These are phyloP conservation scores for Antrodiella citrinella DNA, from an alignment of 768 basidiomycete genomes.

Conservation along the genomic window DNA sequence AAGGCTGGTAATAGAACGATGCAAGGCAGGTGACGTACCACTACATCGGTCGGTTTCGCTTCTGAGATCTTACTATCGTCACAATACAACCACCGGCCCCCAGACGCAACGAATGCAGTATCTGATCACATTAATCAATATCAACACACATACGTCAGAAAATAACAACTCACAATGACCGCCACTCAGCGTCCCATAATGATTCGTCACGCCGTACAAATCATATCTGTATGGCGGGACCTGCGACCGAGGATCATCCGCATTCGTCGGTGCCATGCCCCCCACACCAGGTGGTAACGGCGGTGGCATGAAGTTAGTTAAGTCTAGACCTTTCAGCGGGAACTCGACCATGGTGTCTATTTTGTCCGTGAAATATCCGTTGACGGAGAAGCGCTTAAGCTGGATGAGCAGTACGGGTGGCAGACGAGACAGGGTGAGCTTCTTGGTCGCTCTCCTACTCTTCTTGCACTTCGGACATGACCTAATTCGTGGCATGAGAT, in stretches of 20 bases:
- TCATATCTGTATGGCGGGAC: conserved; percentile 91
- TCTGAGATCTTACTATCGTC: conserved; percentile 84
- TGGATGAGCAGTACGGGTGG: conserved; percentile 91
- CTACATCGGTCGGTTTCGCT: conserved; percentile 72
- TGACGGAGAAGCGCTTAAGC: conserved; percentile 85
- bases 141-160: neutral
- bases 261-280: conserved; percentile 21
- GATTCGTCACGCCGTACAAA: conserved; percentile 92
- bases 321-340: conserved; percentile 52
- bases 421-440: conserved; percentile 81
- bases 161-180: conserved; percentile 76
- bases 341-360: conserved; percentile 93
- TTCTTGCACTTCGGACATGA: conserved; percentile 92
- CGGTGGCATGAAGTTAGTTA: conserved; percentile 81
- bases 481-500: conserved; percentile 36
- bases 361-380: conserved; percentile 92
- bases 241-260: conserved; percentile 72
- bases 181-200: conserved; percentile 87
- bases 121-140: conserved; percentile 39
- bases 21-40: conserved; percentile 42
- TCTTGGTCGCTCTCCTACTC: conserved; percentile 79
- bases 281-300: conserved; percentile 61
- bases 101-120: conserved; percentile 84
- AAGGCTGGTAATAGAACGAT: conserved; percentile 1
- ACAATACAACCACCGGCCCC: conserved; percentile 87